A percentile compares a stretch with the other conserved stretches of the same genome.
Conservation (phyloP, 257 asterid species). For the Buddleja alternifolia region DNA sequence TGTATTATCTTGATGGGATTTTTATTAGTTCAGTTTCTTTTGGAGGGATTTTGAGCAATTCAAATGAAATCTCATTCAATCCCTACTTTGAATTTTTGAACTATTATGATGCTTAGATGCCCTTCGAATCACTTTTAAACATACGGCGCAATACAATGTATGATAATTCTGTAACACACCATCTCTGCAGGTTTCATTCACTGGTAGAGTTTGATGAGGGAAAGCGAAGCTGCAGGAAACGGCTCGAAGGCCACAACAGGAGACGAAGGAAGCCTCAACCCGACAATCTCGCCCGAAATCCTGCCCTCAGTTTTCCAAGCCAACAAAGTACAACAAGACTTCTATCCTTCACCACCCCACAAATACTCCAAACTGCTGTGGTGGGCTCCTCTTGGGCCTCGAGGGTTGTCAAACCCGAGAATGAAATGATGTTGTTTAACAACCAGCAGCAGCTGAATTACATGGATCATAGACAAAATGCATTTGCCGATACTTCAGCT, state of each 20-base stretch:
- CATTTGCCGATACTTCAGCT: slow-evolving; percentile 36
- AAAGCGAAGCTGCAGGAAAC: slow-evolving; percentile 90
- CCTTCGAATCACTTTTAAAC: too few relatives aligned
- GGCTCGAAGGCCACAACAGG: slow-evolving; percentile 88
- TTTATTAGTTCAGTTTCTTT: too few relatives aligned
- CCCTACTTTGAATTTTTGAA: too few relatives aligned
- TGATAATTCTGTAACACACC: background rate
- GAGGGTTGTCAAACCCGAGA: slow-evolving; percentile 44
- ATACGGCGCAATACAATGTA: too few relatives aligned
- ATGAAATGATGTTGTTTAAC: slow-evolving; percentile 37
- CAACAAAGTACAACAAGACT: slow-evolving; percentile 50
- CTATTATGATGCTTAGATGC: too few relatives aligned
- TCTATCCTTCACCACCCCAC: slow-evolving; percentile 58
- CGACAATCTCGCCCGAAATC: slow-evolving; percentile 45
- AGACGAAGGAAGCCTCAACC: slow-evolving; percentile 92
- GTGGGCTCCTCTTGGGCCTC: slow-evolving; percentile 53
- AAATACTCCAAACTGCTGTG: slow-evolving; percentile 40
- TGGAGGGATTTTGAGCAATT: too few relatives aligned
- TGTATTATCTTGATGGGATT: too few relatives aligned
- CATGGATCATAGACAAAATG: slow-evolving; percentile 42
- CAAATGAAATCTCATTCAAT: too few relatives aligned
- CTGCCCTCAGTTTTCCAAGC: slow-evolving; percentile 47
- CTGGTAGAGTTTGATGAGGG: slow-evolving; percentile 86
- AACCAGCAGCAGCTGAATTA: slow-evolving; percentile 38
- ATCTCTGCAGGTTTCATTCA: slow-evolving; percentile 73